Conservation (phyloP, 2,329 filamentous ascomycete species). For the Corynespora cassiicola region DNA sequence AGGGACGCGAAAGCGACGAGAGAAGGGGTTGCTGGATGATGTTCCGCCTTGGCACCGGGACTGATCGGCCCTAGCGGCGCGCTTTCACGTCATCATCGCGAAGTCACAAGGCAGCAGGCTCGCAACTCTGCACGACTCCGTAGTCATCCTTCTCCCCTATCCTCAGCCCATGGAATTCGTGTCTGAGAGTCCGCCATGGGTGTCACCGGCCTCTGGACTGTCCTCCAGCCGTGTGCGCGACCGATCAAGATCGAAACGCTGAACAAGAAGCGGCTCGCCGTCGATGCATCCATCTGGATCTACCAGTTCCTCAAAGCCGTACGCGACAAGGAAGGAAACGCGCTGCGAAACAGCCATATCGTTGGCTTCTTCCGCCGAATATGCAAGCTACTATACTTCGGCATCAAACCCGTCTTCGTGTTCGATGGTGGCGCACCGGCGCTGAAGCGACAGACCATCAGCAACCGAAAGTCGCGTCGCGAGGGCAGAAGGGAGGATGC, state of each 20-base stretch:
- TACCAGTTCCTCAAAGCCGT: conserved; percentile 99
- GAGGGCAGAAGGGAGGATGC: conserved; percentile 95
- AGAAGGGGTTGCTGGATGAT: no score
- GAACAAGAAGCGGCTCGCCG: conserved; percentile 93
- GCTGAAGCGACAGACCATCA: conserved; percentile 90
- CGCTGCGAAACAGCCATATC: conserved; percentile 91
- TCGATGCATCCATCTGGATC: conserved; percentile 99
- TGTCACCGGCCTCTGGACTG: conserved; percentile 97
- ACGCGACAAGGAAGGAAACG: conserved; percentile 97
- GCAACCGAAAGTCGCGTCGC: conserved; percentile 75
- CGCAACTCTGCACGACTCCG: not conserved
- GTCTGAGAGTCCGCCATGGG: conserved; percentile 68
- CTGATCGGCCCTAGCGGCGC: no score
- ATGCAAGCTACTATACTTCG: conserved; percentile 96
- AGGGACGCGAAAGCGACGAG: no score
- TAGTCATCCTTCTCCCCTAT: not conserved
- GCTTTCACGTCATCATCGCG: conserved; percentile 14
- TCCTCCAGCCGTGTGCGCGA: conserved; percentile 91
- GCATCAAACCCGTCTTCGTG: conserved; percentile 95
- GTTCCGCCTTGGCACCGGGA: no score
- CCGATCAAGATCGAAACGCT: conserved; percentile 96
- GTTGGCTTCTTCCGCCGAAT: conserved; percentile 98
- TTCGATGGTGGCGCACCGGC: conserved; percentile 95
- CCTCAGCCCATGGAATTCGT: conserved; percentile 19
- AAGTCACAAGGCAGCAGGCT: conserved; percentile 20